Base-by-base conservation (phyloP, 2,329 filamentous ascomycete genomes). In the Fusarium mangiferae region DNA sequence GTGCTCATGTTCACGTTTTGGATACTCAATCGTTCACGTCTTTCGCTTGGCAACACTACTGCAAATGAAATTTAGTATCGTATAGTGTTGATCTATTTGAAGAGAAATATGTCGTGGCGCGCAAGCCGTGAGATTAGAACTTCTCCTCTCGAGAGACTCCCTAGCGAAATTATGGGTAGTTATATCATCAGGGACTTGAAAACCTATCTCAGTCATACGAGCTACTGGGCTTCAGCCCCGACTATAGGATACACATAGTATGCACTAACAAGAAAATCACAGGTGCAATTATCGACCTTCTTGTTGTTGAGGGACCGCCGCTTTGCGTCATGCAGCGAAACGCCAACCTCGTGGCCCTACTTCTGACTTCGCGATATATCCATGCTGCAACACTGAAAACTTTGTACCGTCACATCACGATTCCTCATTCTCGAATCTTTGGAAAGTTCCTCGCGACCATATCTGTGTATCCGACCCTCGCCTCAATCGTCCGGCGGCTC, bases 401-500 rank as follows among this genome's bases (percentile, higher is more conserved):
- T 12, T 87, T 96, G 54, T 96, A 96, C 84, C 88, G 90, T 75
- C 90, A 93, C 80, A 93, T 96, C 81, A 94, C 93, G 48, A 92
- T 96, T 75, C 93, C 93, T 10, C 93, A 95, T 85, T 96, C 94
- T 30, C 87, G 91, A 68, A 94, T 95, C 80, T 96, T 95, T 84
- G 91, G 91, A 79, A 96, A 96, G 83, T 94, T 95, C 76, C 88
- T 95, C 55, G 85, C 87, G 65, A 93, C 93, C 78, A 86, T 96
- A 73, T 84, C 86, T 49, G 84, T 88, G 66, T 91, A 95, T 79
- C 89, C 90, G 4, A 86, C 90, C 13, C 86, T 95, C 60, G 94
- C 93, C 49, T 92, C 90, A 44, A 90, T 95, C 76, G 92, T 96
- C 48, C 90, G 92, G 66, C 91, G 94, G 58, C 85, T 96, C 49